Conservation (phyloP, 2,329 filamentous ascomycete species). For the Oidium heveae region DNA sequence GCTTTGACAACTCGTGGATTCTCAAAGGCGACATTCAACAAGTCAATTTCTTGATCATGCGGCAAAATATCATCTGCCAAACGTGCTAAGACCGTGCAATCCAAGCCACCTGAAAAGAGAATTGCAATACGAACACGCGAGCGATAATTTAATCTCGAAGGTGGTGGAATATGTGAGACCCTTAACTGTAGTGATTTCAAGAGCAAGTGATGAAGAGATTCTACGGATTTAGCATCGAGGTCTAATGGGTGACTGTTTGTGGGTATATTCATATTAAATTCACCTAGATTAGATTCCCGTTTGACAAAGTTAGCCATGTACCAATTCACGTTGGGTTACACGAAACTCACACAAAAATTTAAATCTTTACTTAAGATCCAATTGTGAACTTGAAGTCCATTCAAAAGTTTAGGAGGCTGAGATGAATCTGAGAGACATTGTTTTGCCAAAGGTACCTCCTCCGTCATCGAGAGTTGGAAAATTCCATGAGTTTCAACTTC, state of each 20-base stretch:
- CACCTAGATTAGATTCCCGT: slow-evolving; percentile 6
- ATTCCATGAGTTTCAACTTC: slow-evolving; percentile 75
- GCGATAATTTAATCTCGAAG: slow-evolving; percentile 18
- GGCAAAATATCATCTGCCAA: slow-evolving; percentile 56
- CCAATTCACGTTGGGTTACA: background rate
- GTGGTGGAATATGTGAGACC: slow-evolving; percentile 35
- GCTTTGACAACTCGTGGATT: slow-evolving; percentile 52
- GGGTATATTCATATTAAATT: slow-evolving; percentile 17
- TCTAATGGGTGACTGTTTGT: slow-evolving; percentile 10
- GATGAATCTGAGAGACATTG: background rate
- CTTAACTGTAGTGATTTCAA: slow-evolving; percentile 36
- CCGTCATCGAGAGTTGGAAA: slow-evolving; percentile 20
- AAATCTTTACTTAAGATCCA: background rate
- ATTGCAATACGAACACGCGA: slow-evolving; percentile 38
- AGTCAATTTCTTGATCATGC: slow-evolving; percentile 42
- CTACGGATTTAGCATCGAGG: slow-evolving; percentile 24
- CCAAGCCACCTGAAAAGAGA: slow-evolving; percentile 80
- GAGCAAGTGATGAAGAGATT: slow-evolving; percentile 27
- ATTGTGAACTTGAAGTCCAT: slow-evolving; percentile 2
- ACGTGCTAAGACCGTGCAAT: slow-evolving; percentile 72
- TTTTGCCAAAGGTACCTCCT: background rate
- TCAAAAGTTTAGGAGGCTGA: background rate
- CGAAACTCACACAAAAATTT: background rate
- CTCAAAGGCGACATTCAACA: slow-evolving; percentile 92
- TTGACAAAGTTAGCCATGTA: slow-evolving; percentile 1